Evolutionary conservation across 1,284 basidiomycete genomes (phyloP), one percentile per base, ranked within the genome.

Genomic region (Naganishia cerealis): DNA sequence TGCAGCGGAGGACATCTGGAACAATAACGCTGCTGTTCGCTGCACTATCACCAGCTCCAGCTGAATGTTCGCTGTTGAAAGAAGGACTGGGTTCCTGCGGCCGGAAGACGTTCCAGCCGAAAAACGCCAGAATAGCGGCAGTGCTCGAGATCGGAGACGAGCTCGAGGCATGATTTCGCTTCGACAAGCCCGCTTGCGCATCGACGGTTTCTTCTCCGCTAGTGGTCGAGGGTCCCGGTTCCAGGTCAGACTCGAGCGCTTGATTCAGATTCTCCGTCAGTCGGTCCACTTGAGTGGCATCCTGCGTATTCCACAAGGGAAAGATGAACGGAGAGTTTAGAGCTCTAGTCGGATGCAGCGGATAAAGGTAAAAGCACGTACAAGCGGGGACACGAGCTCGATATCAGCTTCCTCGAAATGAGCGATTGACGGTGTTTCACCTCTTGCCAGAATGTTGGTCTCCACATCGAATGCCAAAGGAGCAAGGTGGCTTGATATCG

Each of bases 401-500:
- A 63, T 26, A n/a, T 63, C 61, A 21, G 61, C 61, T 29, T 63
- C 61, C 29, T 63, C 61, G 46, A 63, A 63, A 54, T 63, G 61
- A n/a, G 61, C 61, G 10, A 63, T 24, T 15, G 61, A 63, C 13
- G 61, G 50, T 15, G 50, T 54, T 46, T 54, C 33, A 6, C 61
- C 61, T 39, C 53, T 63, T 29, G 61, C 52, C 50, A 63, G 16
- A 38, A 63, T 42, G 40, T 63, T 13, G 3, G 29, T 13, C 39
- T 63, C 61, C 4, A 54, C 39, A 8, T 63, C 61, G 26, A 63
- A 63, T 40, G 61, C 61, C 16, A 52, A 16, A 10, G 50, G 39
- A 42, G 61, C 61, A 13, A 63, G 61, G 15, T 63, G 61, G 42
- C 61, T 63, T 42, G 61, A 63, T 54, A 63, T 63, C 61, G 61